Conservation (phyloP, 164 flowering plant species). For the Saururus chinensis region DNA sequence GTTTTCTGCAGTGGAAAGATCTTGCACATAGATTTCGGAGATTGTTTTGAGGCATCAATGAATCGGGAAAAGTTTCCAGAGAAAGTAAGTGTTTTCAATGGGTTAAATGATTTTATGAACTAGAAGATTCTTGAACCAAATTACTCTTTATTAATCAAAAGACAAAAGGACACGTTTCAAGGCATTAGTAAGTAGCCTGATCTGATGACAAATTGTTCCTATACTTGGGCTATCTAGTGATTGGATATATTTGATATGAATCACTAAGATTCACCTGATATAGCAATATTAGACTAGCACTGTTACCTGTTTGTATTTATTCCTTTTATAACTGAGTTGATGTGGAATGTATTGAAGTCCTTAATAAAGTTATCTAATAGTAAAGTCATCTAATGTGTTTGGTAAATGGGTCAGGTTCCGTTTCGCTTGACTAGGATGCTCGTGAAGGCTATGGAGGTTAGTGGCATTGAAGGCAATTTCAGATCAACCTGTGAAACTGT, state of each 20-base stretch:
- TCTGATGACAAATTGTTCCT: too few species aligned
- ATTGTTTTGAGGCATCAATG: constrained; percentile 99
- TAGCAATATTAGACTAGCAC: too few species aligned
- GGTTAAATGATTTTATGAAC: not conserved
- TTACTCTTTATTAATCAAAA: not conserved
- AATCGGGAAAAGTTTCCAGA: constrained; percentile 97
- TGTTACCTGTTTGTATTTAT: too few species aligned
- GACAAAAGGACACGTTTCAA: too few species aligned
- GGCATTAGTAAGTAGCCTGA: too few species aligned
- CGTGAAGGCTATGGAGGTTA: constrained; percentile 98
- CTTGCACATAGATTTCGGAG: constrained; percentile 97
- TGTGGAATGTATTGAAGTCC: not conserved
- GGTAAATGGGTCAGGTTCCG: constrained; percentile 51
- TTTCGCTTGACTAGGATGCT: constrained; percentile 99
- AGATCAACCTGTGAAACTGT: constrained; percentile 97
- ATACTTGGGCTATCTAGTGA: too few species aligned
- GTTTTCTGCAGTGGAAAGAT: constrained; percentile 75
- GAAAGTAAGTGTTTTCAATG: constrained; percentile 36
- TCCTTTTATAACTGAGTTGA: not conserved
- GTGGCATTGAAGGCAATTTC: constrained; percentile 97
- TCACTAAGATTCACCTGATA: too few species aligned
- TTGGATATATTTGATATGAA: too few species aligned
- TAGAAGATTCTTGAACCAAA: not conserved
- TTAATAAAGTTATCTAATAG: too few species aligned
- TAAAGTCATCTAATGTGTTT: not conserved